Evolutionary conservation across 352 stramenopile species (phyloP), one percentile per base, ranked within the genome.

Genomic region (Phytophthora capsici): DNA sequence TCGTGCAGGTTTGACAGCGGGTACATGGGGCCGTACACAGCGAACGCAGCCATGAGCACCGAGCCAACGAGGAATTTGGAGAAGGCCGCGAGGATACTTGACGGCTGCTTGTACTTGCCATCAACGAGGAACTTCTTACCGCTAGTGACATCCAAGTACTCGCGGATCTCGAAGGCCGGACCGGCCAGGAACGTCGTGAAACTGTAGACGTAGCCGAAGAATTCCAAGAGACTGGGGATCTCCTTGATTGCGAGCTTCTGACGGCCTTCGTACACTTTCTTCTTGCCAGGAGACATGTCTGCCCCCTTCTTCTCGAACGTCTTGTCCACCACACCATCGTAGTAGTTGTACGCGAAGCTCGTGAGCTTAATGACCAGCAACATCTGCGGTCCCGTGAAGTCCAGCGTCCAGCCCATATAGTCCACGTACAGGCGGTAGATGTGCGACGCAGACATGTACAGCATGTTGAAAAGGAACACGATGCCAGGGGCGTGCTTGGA

Each of bases 291-390:
- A 10, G 52, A 63, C 58, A 70, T 49, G 2, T 59, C 50, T 1
- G 36, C 49, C 4, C 69, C 70, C 52, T 77, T 78, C 26, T 63
- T 73, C 48, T 78, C 53, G 23, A 65, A 60, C 2, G 78, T 73
- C 77, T 89, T 80, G 60, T 82, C 76, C 14, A 93, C 78, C 1
- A 88, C 87, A 44, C 95, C 95, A 66, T 99, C 97, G 71, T 97
- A 97, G 59, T 98, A 90, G 73, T 99, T 99, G 84, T 94, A 99
- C n/a, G 93, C 96, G 66, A 99, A 97, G 73, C 94, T 96, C 57
- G 96, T 99, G 32, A 99, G 85, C 73, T 99, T 99, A 80, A 99
- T 98, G 28, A 97, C 93, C 22, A 99, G 78, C 48, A 98, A 79
- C 94, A 98, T 98, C 71, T 97, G 90, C 16, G 84, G 68, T 2